phyloP scores from a whole-genome alignment of 1,139 yeast species.

The Geotrichum klebahnii region DNA sequence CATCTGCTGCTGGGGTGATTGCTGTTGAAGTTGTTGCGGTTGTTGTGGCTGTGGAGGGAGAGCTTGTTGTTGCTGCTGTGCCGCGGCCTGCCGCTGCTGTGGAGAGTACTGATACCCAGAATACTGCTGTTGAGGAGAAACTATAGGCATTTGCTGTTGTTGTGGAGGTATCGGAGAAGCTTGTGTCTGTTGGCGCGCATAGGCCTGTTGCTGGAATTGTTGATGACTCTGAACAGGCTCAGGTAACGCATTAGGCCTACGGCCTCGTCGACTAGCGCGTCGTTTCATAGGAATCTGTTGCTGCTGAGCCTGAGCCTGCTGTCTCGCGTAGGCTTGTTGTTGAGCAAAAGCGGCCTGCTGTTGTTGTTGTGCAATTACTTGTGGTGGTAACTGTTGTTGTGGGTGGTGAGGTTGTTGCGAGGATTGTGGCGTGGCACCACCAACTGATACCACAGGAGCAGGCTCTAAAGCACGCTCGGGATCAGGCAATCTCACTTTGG shows the following conservation, averaged over 20 bases:
- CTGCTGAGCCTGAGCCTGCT: not conserved
- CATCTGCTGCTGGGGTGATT: not conserved
- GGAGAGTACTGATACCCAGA: not conserved
- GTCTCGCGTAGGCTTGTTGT: constrained; percentile 1
- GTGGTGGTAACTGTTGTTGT: constrained; percentile 8
- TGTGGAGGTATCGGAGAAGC: not conserved
- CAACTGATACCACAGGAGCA: not conserved
- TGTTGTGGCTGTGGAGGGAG: constrained; percentile 2
- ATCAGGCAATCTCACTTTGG: constrained; percentile 26
- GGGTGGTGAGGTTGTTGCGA: not conserved
- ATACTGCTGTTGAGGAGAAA: not conserved
- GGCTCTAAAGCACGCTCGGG: constrained; percentile 23
- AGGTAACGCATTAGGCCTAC: constrained; percentile 4
- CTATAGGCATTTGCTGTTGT: not conserved
- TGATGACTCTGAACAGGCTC: constrained; percentile 7
- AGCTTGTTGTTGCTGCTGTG: constrained; percentile 4
- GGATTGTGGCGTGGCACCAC: not conserved
- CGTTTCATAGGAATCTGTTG: not conserved
- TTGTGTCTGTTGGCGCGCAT: not conserved
- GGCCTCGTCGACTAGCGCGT: constrained; percentile 2
- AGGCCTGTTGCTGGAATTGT: constrained; percentile 6
- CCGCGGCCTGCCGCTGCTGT: not conserved
- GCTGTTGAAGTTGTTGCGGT: constrained; percentile 4
- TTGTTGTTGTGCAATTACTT: constrained; percentile 7
- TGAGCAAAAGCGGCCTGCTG: not conserved